phyloP scores from a whole-genome alignment of 306 rosid species.

The Alnus glutinosa region DNA sequence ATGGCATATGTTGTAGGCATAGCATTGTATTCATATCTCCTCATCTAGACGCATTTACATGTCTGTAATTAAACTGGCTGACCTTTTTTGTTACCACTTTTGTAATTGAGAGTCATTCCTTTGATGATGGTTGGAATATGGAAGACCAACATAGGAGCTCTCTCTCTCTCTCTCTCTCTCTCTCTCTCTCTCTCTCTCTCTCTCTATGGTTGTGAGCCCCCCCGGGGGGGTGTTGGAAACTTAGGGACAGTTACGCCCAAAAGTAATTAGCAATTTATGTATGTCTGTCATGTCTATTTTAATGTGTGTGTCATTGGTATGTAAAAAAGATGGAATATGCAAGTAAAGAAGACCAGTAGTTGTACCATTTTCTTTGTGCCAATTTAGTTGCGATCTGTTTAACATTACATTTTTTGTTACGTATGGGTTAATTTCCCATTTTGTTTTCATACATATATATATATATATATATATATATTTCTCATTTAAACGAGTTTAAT shows the following conservation, averaged over 20 bases:
- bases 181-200: not conserved
- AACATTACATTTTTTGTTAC: not conserved
- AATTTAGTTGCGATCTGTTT: slow-evolving; percentile 2
- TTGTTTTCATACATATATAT: not conserved
- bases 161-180: not conserved
- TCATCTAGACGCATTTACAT: not conserved
- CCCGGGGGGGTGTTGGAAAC: no score
- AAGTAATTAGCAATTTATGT: not conserved
- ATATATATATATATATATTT: slow-evolving; percentile 6
- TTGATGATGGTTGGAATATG: not conserved
- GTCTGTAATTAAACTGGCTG: not conserved
- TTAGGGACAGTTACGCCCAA: not conserved
- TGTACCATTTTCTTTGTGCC: not conserved
- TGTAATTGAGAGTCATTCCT: not conserved
- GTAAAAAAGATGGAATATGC: not conserved
- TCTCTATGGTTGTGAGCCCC: no score
- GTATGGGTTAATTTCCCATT: not conserved
- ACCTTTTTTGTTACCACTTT: not conserved
- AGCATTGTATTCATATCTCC: not conserved
- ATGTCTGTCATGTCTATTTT: no score
- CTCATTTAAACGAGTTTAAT: not conserved
- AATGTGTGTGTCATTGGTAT: not conserved
- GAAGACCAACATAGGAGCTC: not conserved
- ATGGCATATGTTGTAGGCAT: not conserved
- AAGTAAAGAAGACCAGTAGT: not conserved